phyloP scores from a whole-genome alignment of 306 rosid genomes.

The Sophora flavescens region DNA sequence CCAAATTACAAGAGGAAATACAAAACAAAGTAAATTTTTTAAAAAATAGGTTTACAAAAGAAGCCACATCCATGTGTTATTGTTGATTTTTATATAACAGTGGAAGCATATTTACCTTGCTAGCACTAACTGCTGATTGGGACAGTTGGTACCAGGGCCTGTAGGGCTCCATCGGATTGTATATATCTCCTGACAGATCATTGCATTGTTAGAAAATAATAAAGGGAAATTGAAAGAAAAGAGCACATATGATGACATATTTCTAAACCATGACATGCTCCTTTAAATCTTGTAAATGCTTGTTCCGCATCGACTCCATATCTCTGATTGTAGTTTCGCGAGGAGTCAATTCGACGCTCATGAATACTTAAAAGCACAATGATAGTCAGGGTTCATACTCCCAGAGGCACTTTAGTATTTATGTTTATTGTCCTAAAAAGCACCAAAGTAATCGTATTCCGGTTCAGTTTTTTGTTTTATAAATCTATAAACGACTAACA shows the following conservation, averaged over 20 bases:
- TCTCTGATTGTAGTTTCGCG: conserved; percentile 49
- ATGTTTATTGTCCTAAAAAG: conserved; percentile 4
- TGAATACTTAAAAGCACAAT: conserved; percentile 15
- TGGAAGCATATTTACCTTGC: conserved; percentile 60
- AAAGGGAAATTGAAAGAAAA: conserved; percentile 7
- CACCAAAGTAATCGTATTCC: neutral
- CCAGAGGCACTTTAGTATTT: neutral
- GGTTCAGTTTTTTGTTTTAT: neutral
- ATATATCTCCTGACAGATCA: conserved; percentile 65
- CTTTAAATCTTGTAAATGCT: conserved; percentile 61
- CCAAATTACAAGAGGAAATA: conserved; percentile 1
- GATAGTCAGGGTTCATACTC: conserved; percentile 24
- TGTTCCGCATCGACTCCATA: conserved; percentile 73
- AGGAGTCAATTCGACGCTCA: conserved; percentile 9
- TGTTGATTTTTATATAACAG: neutral
- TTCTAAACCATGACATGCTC: conserved; percentile 64
- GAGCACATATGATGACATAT: neutral
- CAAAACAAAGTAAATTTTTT: neutral
- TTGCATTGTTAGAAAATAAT: conserved; percentile 19
- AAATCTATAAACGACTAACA: neutral
- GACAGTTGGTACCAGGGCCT: conserved; percentile 64
- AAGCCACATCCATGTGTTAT: neutral
- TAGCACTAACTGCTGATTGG: conserved; percentile 60
- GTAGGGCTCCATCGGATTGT: conserved; percentile 79
- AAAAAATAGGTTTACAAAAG: neutral